These are phyloP conservation scores for Kokia cookei DNA, from an alignment of 441 rosid species.

Conservation along the genomic window DNA sequence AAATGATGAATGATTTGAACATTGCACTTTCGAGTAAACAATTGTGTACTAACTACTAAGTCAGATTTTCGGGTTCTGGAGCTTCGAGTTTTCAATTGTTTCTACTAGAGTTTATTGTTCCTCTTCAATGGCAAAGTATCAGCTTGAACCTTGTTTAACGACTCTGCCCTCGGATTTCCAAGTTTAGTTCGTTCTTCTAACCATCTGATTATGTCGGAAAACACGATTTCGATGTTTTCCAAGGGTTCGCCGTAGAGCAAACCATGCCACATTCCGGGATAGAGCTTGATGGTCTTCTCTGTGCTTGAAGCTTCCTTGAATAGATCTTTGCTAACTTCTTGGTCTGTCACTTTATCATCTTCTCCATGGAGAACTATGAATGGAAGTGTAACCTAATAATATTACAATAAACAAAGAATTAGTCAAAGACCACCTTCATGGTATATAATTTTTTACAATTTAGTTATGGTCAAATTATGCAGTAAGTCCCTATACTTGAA, in stretches of 20 bases:
- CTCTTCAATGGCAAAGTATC: neutral
- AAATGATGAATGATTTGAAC: neutral
- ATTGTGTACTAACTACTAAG: neutral
- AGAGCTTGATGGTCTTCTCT: slow-evolving; percentile 72
- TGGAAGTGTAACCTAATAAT: slow-evolving; percentile 50
- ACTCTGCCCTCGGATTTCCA: slow-evolving; percentile 24
- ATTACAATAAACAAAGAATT: neutral
- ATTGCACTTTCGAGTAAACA: neutral
- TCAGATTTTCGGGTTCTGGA: neutral
- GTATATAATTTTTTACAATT: neutral
- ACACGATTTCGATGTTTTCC: slow-evolving; percentile 46
- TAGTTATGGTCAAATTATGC: neutral
- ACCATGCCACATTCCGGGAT: slow-evolving; percentile 89
- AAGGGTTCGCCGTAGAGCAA: slow-evolving; percentile 70
- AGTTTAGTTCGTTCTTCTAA: slow-evolving; percentile 30
- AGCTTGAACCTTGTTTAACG: slow-evolving; percentile 8
- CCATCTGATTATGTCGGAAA: slow-evolving; percentile 67
- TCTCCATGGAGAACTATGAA: slow-evolving; percentile 77
- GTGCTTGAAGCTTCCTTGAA: slow-evolving; percentile 42
- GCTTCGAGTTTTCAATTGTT: neutral
- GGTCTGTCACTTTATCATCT: slow-evolving; percentile 72
- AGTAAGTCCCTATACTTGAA: too few species aligned
- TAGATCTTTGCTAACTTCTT: slow-evolving; percentile 40
- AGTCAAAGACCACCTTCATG: neutral
- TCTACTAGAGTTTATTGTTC: neutral